These are phyloP conservation scores for Russula foetens DNA, from an alignment of 768 basidiomycete genomes.

Conservation along the genomic window DNA sequence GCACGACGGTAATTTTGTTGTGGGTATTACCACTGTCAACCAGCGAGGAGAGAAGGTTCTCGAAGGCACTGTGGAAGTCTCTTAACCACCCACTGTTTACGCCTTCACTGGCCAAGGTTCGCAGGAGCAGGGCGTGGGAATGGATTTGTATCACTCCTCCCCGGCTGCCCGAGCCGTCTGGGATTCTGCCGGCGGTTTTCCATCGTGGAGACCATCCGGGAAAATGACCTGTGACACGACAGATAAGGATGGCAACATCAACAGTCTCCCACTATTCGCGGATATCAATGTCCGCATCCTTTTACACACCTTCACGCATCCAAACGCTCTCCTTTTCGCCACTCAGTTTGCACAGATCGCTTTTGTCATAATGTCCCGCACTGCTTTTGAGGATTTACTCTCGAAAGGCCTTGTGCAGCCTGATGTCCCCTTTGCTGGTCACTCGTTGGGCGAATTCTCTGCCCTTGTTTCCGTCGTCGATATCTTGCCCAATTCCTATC, in stretches of 20 bases:
- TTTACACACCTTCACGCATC: too few relatives aligned
- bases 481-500: too few relatives aligned
- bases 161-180: conserved; percentile 94
- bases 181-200: conserved; percentile 99
- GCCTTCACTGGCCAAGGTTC: conserved; percentile 99
- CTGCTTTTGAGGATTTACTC: conserved; percentile 99
- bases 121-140: conserved; percentile 98
- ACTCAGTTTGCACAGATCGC: too few relatives aligned
- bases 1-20: conserved; percentile 88
- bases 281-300: too few relatives aligned
- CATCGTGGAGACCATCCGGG: conserved; percentile 96
- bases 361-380: conserved; percentile 95
- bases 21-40: conserved; percentile 83
- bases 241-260: conserved; percentile 93
- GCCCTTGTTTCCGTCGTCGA: too few relatives aligned
- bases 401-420: conserved; percentile 90
- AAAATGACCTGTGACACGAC: conserved; percentile 97
- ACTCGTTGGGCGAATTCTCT: conserved; percentile 98
- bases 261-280: too few relatives aligned
- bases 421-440: conserved; percentile 91
- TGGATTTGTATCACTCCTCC: conserved; percentile 92
- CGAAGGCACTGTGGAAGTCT: conserved; percentile 86
- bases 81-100: conserved; percentile 87
- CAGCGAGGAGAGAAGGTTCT: conserved; percentile 84
- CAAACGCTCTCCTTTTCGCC: too few relatives aligned